Evolutionary conservation across 345 rosid species (phyloP).

Genomic region (Hibiscus mutabilis): DNA sequence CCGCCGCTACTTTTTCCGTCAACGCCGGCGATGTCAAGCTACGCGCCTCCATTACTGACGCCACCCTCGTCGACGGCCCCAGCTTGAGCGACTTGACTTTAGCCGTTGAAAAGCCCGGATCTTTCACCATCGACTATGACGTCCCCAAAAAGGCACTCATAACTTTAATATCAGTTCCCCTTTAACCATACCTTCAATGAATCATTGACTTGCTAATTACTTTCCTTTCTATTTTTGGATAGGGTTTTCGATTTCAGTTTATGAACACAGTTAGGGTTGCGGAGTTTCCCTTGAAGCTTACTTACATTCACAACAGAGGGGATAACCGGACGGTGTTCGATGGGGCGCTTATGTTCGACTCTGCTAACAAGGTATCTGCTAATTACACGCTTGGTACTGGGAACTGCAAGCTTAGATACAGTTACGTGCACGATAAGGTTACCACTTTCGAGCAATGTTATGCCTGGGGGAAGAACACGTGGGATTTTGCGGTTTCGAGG

Average conservation of each 20-base stretch:
- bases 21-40: conserved; percentile 66
- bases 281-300: conserved; percentile 68
- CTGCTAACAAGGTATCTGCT: conserved; percentile 67
- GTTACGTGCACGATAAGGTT: conserved; percentile 48
- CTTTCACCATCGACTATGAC: conserved; percentile 65
- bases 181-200: not conserved
- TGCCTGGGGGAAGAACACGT: conserved; percentile 60
- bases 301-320: conserved; percentile 59
- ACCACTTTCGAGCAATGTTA: conserved; percentile 78
- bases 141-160: conserved; percentile 61
- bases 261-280: conserved; percentile 61
- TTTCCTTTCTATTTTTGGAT: conserved; percentile 13
- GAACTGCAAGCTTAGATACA: conserved; percentile 79
- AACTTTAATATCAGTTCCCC: not conserved
- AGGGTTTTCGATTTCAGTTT: conserved; percentile 85
- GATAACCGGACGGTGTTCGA: conserved; percentile 62
- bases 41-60: conserved; percentile 76
- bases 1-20: conserved; percentile 41
- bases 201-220: not conserved
- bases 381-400: conserved; percentile 61
- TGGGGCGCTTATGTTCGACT: conserved; percentile 52
- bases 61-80: conserved; percentile 69
- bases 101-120: conserved; percentile 76
- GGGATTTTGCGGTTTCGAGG: conserved; percentile 74
- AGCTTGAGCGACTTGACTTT: conserved; percentile 64